A percentile compares a stretch with the other conserved stretches of the same genome.
phyloP scores from a whole-genome alignment of 305 asterid species.

The Rubia peregrina region DNA sequence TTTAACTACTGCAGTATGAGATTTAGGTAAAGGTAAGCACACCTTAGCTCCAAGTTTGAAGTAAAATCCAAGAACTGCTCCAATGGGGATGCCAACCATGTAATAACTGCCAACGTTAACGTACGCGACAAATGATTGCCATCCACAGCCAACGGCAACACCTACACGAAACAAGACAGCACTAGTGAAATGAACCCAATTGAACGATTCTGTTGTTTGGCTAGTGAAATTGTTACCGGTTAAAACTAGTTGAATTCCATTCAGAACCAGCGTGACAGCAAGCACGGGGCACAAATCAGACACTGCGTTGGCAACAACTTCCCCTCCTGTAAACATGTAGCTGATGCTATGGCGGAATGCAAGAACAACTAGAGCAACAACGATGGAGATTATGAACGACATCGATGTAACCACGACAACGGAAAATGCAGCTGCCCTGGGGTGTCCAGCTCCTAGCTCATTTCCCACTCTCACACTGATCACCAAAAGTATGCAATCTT shows the following conservation, averaged over 20 bases:
- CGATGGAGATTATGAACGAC: constrained; percentile 20
- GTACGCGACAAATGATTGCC: constrained; percentile 72
- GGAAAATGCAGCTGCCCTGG: constrained; percentile 29
- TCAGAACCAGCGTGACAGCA: constrained; percentile 23
- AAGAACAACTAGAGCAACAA: constrained; percentile 17
- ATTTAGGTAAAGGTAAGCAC: not conserved
- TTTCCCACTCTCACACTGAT: constrained; percentile 31
- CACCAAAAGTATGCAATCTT: not conserved
- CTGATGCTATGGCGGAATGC: constrained; percentile 19
- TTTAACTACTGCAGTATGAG: not conserved
- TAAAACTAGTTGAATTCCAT: constrained; percentile 29
- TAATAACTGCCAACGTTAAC: constrained; percentile 68
- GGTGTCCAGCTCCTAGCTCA: constrained; percentile 29
- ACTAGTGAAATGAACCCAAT: not conserved
- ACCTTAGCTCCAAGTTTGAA: constrained; percentile 69
- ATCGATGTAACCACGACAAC: constrained; percentile 17
- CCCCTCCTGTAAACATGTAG: constrained; percentile 27
- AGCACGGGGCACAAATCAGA: constrained; percentile 25
- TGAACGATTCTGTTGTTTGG: not conserved
- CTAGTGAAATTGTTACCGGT: constrained; percentile 18
- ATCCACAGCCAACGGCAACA: constrained; percentile 57
- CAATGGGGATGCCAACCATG: constrained; percentile 57
- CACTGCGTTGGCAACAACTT: constrained; percentile 30
- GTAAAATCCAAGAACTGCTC: constrained; percentile 43
- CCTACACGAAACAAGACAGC: constrained; percentile 1